Conservation (phyloP, 257 asterid genomes). For the Plantago elongata region DNA sequence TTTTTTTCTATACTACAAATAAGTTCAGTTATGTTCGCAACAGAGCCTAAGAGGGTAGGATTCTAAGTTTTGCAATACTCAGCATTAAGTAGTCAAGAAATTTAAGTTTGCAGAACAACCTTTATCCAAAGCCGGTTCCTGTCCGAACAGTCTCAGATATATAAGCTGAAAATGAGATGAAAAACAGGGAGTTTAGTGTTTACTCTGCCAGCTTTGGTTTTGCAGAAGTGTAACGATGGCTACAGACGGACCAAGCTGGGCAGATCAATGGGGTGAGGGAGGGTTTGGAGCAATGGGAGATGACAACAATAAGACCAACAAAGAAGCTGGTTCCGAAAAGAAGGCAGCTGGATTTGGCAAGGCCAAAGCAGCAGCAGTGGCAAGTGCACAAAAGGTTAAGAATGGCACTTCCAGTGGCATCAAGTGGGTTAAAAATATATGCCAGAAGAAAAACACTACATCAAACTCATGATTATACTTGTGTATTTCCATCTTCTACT, state of each 20-base stretch:
- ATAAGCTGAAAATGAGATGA: neutral
- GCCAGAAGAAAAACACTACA: slow-evolving; percentile 55
- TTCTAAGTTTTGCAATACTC: too few relatives aligned
- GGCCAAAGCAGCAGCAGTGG: slow-evolving; percentile 55
- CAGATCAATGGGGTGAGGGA: slow-evolving; percentile 97
- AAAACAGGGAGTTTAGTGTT: neutral
- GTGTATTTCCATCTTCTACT: neutral
- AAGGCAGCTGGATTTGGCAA: slow-evolving; percentile 54
- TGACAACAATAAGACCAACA: slow-evolving; percentile 29
- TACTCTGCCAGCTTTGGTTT: neutral
- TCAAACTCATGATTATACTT: slow-evolving; percentile 16
- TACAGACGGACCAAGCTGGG: slow-evolving; percentile 77
- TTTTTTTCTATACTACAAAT: too few relatives aligned
- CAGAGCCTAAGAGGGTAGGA: too few relatives aligned
- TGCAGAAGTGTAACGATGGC: slow-evolving; percentile 39
- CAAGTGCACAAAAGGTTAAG: slow-evolving; percentile 64
- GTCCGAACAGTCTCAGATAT: too few relatives aligned
- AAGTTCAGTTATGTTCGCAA: too few relatives aligned
- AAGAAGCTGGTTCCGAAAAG: slow-evolving; percentile 32
- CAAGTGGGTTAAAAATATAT: slow-evolving; percentile 71
- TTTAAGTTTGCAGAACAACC: too few relatives aligned
- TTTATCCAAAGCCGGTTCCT: too few relatives aligned
- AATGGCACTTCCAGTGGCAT: slow-evolving; percentile 49
- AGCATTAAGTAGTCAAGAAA: too few relatives aligned
- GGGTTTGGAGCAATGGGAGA: slow-evolving; percentile 71